Evolutionary conservation across 805 yeast genomes (phyloP).

Genomic region (Cyberlindnera maritima): DNA sequence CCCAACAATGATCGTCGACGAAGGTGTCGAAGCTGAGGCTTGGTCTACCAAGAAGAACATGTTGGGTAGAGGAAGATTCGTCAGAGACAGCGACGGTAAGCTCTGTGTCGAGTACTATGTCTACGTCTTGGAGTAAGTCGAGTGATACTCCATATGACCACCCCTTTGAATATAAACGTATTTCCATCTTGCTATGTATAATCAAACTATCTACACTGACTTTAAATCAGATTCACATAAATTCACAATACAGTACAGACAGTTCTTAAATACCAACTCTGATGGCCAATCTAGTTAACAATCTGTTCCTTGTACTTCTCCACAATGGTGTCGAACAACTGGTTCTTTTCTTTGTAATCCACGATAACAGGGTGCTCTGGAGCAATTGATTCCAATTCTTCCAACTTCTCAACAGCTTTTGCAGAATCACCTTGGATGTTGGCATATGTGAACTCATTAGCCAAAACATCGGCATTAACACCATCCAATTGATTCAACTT

Average conservation of each 20-base stretch:
- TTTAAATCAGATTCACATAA: too few species aligned
- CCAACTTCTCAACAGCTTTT: slow-evolving; percentile 38
- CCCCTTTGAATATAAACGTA: too few species aligned
- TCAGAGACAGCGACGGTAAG: slow-evolving; percentile 42
- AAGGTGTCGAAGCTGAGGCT: slow-evolving; percentile 39
- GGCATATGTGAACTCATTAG: slow-evolving; percentile 63
- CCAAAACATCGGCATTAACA: slow-evolving; percentile 47
- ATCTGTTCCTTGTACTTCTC: slow-evolving; percentile 45
- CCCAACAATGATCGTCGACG: slow-evolving; percentile 44
- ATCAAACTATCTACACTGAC: too few species aligned
- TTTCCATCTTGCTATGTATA: too few species aligned
- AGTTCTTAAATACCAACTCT: background rate
- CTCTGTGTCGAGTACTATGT: slow-evolving; percentile 55
- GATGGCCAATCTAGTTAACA: slow-evolving; percentile 1
- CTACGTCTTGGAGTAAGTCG: slow-evolving; percentile 26
- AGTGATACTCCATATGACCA: too few species aligned
- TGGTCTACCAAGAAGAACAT: slow-evolving; percentile 52
- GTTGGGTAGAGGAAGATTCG: slow-evolving; percentile 58
- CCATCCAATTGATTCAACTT: slow-evolving; percentile 39
- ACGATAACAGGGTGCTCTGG: slow-evolving; percentile 55
- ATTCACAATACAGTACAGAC: too few species aligned
- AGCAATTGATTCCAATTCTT: slow-evolving; percentile 43
- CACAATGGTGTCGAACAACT: slow-evolving; percentile 67
- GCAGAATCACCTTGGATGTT: slow-evolving; percentile 47
- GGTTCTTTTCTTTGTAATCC: slow-evolving; percentile 60